Evolutionary conservation across 23 red algal genomes (phyloP).

Genomic region (Gracilaria caudata): DNA sequence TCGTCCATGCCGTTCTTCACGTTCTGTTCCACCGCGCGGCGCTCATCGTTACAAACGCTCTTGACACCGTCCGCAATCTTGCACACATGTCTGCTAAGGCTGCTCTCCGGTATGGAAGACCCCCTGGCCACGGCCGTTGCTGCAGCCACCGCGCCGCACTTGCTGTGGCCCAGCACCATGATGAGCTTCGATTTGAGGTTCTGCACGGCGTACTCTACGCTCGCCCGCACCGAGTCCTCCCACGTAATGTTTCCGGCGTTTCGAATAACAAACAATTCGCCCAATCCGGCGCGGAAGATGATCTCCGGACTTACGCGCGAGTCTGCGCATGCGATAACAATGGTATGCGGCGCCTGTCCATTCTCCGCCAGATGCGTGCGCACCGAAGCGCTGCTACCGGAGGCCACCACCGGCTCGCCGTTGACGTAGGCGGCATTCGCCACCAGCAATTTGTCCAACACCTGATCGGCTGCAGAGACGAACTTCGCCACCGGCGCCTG

Average conservation of each 20-base stretch:
- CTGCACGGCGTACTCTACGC: constrained; percentile 71
- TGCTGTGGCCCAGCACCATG: constrained; percentile 83
- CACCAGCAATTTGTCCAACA: constrained; percentile 29
- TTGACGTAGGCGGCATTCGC: constrained; percentile 53
- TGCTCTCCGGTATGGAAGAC: not conserved
- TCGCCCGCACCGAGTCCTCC: constrained; percentile 53
- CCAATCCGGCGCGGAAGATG: constrained; percentile 70
- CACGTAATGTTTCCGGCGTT: constrained; percentile 78
- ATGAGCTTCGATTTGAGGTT: constrained; percentile 58
- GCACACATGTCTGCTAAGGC: constrained; percentile 12
- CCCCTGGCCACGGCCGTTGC: constrained; percentile 39
- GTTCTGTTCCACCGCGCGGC: constrained; percentile 30
- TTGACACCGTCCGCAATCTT: constrained; percentile 37
- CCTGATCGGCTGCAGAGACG: constrained; percentile 2
- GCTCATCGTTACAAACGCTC: not conserved
- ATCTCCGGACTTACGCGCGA: constrained; percentile 76
- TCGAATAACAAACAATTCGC: constrained; percentile 76
- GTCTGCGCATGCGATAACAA: constrained; percentile 81
- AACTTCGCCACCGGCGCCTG: not conserved
- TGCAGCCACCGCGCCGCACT: constrained; percentile 81
- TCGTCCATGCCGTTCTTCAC: constrained; percentile 25
- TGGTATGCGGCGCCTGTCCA: constrained; percentile 71
- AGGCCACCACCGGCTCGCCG: constrained; percentile 8
- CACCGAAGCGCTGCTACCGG: not conserved
- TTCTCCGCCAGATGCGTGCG: constrained; percentile 48